phyloP scores from a whole-genome alignment of 1,284 basidiomycete species.

The Austropuccinia psidii region DNA sequence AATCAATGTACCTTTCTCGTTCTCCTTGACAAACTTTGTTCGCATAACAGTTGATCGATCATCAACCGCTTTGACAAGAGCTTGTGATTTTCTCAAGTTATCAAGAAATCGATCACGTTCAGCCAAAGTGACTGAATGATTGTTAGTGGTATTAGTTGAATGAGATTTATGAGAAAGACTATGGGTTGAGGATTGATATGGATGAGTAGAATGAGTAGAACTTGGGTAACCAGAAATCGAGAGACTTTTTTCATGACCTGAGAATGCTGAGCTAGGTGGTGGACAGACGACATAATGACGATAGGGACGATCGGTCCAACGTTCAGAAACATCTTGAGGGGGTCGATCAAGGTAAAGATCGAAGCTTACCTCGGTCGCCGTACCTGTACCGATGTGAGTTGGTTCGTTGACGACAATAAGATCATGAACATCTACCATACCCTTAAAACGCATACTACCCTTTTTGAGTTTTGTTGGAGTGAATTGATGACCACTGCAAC shows the following conservation, averaged over 20 bases:
- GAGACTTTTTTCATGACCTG: constrained; percentile 61
- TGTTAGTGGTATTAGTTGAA: constrained; percentile 59
- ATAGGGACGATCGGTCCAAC: constrained; percentile 17
- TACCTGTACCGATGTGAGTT: neutral
- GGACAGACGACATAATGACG: constrained; percentile 31
- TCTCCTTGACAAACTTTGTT: constrained; percentile 25
- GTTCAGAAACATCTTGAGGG: constrained; percentile 28
- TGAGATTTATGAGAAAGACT: constrained; percentile 68
- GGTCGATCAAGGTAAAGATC: constrained; percentile 40
- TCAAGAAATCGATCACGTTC: constrained; percentile 72
- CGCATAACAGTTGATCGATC: constrained; percentile 36
- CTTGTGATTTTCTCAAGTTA: constrained; percentile 75
- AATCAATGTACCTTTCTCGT: neutral
- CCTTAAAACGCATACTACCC: constrained; percentile 74
- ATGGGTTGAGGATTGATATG: constrained; percentile 70
- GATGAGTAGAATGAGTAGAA: constrained; percentile 52
- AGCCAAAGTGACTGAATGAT: constrained; percentile 59
- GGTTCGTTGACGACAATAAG: constrained; percentile 54
- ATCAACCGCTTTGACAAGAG: constrained; percentile 50
- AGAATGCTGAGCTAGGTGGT: constrained; percentile 22
- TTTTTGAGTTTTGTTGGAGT: constrained; percentile 54
- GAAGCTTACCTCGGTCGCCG: constrained; percentile 26
- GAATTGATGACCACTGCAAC: constrained; percentile 47
- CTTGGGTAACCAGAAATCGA: constrained; percentile 72
- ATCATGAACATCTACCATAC: constrained; percentile 74